Evolutionary conservation across 352 stramenopile species (phyloP), one percentile per base, ranked within the genome.

Genomic region (Globisporangium megalacanthum): DNA sequence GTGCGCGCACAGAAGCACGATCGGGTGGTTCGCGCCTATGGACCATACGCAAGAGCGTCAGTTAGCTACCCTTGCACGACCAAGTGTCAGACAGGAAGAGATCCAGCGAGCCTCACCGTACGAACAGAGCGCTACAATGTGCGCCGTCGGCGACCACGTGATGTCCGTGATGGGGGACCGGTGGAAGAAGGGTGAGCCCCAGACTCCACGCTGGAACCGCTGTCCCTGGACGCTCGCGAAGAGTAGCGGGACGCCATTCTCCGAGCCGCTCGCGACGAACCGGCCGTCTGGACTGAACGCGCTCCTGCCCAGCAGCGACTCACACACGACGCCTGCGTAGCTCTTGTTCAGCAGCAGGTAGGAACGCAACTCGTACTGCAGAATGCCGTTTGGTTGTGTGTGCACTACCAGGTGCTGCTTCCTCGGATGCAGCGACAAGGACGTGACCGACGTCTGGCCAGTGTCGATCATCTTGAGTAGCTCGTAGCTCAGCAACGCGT

Each of bases 331-430:
- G 10, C 80, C 77, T 2, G 64, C 48, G 57, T 89, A 89, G 54
- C 65, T 82, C 49, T 86, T 90, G 68, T 89, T 84, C 9, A 91
- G 64, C 31, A 89, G 56, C 49, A 91, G 49, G 54, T 84, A 93
- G 7, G 80, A 89, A 4, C 80, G 79, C 45, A 89, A 51, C 36
- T 93, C 80, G 56, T 86, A 90, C 55, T 91, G 79, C 10, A 89
- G 69, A 35, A 93, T 61, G 8, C 61, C 58, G 37, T 80, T 84
- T 3, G 75, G 76, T 37, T 88, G 80, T 2, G 79, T 77, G 33
- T 88, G 70, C 10, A 84, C 80, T 25, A 92, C 65, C 52, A 91
- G 57, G 36, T 89, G 80, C 20, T 72, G 63, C 51, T 88, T 88
- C 15, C 79, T 68, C 46, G 80, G 80, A 53, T 91, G 80, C 14